Percentiles rank a stretch among this genome's conserved stretches.
Conservation (phyloP, 805 yeast species). For the Monosporozyma yasuniensis region DNA sequence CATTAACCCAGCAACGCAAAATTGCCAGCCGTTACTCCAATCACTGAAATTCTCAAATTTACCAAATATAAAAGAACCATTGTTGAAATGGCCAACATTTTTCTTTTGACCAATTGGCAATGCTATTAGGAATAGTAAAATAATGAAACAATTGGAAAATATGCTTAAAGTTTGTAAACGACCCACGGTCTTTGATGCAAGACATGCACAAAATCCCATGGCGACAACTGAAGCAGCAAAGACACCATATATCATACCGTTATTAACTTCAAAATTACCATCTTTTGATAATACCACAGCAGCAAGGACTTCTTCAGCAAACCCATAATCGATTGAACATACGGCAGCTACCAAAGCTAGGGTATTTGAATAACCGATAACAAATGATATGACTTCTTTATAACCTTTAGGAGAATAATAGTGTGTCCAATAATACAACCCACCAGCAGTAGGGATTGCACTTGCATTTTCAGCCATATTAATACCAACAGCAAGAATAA, state of each 20-base stretch:
- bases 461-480: conserved; percentile 60
- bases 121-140: conserved; percentile 51
- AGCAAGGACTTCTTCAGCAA: conserved; percentile 50
- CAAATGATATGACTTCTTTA: conserved; percentile 46
- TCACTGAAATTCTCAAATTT: conserved; percentile 40
- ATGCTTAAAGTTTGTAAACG: conserved; percentile 53
- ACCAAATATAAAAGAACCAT: conserved; percentile 48
- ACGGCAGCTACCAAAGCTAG: conserved; percentile 58
- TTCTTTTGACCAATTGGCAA: conserved; percentile 49
- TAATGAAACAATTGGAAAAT: conserved; percentile 41
- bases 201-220: conserved; percentile 45
- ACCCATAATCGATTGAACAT: conserved; percentile 63
- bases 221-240: conserved; percentile 51
- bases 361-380: conserved; percentile 61
- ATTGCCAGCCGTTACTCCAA: conserved; percentile 56
- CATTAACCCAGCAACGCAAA: conserved; percentile 44
- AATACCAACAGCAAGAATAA: conserved; percentile 50
- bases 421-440: conserved; percentile 61
- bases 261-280: conserved; percentile 47
- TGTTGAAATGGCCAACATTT: conserved; percentile 35
- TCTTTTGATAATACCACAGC: conserved; percentile 47
- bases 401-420: conserved; percentile 50
- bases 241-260: conserved; percentile 51
- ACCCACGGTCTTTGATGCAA: conserved; percentile 50
- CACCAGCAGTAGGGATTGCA: conserved; percentile 69